Base-by-base conservation (phyloP, 2,329 filamentous ascomycete species). In the Fusarium tricinctum region DNA sequence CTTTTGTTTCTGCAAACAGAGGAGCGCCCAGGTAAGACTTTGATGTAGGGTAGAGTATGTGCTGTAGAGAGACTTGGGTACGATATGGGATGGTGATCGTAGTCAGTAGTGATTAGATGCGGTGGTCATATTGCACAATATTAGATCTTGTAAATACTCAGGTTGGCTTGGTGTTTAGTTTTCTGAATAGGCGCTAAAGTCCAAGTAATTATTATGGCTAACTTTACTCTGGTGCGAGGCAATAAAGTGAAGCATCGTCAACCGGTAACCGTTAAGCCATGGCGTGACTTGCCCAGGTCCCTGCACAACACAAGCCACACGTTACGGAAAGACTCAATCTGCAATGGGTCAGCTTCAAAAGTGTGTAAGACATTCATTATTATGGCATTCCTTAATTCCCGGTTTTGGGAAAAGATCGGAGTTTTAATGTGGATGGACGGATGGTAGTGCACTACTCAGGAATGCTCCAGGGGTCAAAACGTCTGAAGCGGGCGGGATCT, bases 361-460 rank as follows among this genome's bases (percentile, higher is more conserved):
- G 30, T 15, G 14, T 7, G 8, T 14, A 6, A 8, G 8, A 17
- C 4, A 23, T 62, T 33, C 38, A 46, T 53, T 44, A 48, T 6
- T 44, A 48, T 33, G 39, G 22, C 50, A 69, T 68, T 68, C 66
- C 66, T 45, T 2, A 44, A 13, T 17, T 20, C 4, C 49, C 49
- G 44, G 47, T 26, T 48, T 23, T 51, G 40, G 50, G 2, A 46
- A 46, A 39, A 12, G 56, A 30, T 58, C 55, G 47, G 50, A 62
- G 44, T 42, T 35, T 52, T 53, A n/a, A 12, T 10, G 48, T 66
- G 66, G 66, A 48, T 63, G 47, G 32, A 1, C 4, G 15, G 12
- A 10, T 19, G 10, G 38, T 43, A n/a, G 33, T 40, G 30, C 15
- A 15, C 8, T 12, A 8, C 7, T 6, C 3, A 33, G 66, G 66